These are phyloP conservation scores for Hibiscus trionum DNA, from an alignment of 345 rosid species.

Conservation along the genomic window DNA sequence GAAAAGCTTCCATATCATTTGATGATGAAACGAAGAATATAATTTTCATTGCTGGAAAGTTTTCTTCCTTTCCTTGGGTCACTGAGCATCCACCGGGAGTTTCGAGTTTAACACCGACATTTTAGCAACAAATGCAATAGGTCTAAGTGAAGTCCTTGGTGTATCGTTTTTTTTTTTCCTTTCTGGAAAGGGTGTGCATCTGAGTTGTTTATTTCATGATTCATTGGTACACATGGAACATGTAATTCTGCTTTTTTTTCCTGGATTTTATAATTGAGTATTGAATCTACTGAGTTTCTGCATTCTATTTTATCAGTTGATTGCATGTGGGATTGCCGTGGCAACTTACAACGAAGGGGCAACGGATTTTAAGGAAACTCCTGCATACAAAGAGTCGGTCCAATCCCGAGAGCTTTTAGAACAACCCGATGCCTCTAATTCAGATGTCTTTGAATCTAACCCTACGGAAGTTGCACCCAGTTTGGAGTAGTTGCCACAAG, in stretches of 20 bases:
- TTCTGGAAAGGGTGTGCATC: not conserved
- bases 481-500: slow-evolving; percentile 45
- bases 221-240: not conserved
- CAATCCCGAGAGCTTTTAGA: slow-evolving; percentile 68
- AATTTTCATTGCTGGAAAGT: not conserved
- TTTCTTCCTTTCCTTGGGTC: not conserved
- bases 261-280: not conserved
- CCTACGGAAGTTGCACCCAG: slow-evolving; percentile 97
- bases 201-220: not conserved
- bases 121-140: not conserved
- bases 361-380: slow-evolving; percentile 82
- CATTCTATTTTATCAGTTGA: slow-evolving; percentile 32
- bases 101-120: not conserved
- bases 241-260: not conserved
- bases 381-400: slow-evolving; percentile 68
- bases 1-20: not conserved
- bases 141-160: not conserved
- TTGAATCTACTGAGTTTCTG: not conserved
- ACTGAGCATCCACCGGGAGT: no score
- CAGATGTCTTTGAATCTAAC: slow-evolving; percentile 87
- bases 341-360: slow-evolving; percentile 86
- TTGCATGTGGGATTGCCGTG: slow-evolving; percentile 83
- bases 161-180: not conserved
- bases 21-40: not conserved
- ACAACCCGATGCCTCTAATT: slow-evolving; percentile 56